Percentiles rank a stretch among this genome's conserved stretches.
Evolutionary conservation across 129 eudicot species (phyloP).

Genomic region (Flaveria sonorensis): DNA sequence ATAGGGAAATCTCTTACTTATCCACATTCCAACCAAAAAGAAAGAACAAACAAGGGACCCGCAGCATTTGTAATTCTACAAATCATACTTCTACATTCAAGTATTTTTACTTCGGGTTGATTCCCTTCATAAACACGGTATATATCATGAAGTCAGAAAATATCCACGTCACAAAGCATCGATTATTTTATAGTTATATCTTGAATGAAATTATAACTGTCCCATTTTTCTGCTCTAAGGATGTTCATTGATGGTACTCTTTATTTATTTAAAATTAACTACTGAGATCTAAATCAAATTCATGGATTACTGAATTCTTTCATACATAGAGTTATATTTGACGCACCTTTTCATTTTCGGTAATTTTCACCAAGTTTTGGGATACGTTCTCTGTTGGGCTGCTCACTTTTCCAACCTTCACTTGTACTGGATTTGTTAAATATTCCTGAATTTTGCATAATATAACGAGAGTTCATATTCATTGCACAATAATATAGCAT

Average conservation of each 20-base stretch:
- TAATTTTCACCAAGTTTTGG: slow-evolving; percentile 72
- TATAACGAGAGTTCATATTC: background rate
- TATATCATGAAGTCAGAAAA: slow-evolving; percentile 2
- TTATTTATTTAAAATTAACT: background rate
- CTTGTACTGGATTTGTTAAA: slow-evolving; percentile 73
- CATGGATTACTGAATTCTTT: background rate
- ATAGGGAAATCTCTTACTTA: background rate
- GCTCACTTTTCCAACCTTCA: slow-evolving; percentile 85
- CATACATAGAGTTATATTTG: background rate
- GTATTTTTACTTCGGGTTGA: background rate
- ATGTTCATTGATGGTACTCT: background rate
- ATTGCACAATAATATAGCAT: background rate
- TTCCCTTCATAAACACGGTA: background rate
- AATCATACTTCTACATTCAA: background rate
- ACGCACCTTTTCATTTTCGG: slow-evolving; percentile 76
- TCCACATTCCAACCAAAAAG: background rate
- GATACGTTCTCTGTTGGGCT: slow-evolving; percentile 84
- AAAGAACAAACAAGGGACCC: background rate
- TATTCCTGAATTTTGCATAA: slow-evolving; percentile 54
- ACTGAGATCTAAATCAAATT: background rate
- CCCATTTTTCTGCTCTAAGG: slow-evolving; percentile 3
- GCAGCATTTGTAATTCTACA: background rate
- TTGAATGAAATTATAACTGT: background rate
- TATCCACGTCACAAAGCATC: background rate
- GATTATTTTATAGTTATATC: background rate